Percentiles rank a stretch among this genome's conserved stretches.
phyloP scores from a whole-genome alignment of 495 filamentous ascomycete species.

The Trichoderma asperelloides region DNA sequence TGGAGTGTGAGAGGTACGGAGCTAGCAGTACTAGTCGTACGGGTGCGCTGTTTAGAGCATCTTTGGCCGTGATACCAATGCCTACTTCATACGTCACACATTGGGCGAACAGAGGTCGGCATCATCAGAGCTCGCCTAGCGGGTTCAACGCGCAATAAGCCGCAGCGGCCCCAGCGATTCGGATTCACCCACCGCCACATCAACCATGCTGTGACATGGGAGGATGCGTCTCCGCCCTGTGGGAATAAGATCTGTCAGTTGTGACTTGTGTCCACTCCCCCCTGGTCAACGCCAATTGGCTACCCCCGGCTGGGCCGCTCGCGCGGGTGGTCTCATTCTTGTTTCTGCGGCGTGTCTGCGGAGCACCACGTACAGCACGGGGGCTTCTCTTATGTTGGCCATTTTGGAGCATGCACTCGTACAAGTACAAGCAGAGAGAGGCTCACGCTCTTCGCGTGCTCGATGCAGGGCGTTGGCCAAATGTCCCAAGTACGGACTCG shows the following conservation, averaged over 20 bases:
- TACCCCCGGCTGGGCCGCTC: not conserved
- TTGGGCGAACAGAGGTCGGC: not conserved
- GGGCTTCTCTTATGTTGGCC: not conserved
- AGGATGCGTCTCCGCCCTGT: not conserved
- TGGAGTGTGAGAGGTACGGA: not conserved
- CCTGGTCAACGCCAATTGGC: not conserved
- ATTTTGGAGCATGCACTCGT: not conserved
- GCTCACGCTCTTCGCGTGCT: not conserved
- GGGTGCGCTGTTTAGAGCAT: too few species aligned
- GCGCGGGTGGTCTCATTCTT: conserved; percentile 1
- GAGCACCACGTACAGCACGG: not conserved
- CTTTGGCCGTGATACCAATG: not conserved
- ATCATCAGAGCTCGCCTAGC: conserved; percentile 5
- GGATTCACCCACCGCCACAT: conserved; percentile 7
- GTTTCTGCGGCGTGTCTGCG: conserved; percentile 6
- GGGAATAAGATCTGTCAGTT: conserved; percentile 8
- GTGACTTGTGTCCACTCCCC: not conserved
- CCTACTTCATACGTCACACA: not conserved
- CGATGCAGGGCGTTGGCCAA: not conserved
- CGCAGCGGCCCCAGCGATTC: conserved; percentile 5
- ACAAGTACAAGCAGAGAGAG: not conserved
- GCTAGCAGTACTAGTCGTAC: too few species aligned
- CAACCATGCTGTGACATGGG: conserved; percentile 4
- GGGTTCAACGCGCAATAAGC: conserved; percentile 1
- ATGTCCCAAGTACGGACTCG: not conserved